These are phyloP conservation scores for Aspergillus sp. DNA, from an alignment of 2,329 filamentous ascomycete genomes.

Conservation along the genomic window DNA sequence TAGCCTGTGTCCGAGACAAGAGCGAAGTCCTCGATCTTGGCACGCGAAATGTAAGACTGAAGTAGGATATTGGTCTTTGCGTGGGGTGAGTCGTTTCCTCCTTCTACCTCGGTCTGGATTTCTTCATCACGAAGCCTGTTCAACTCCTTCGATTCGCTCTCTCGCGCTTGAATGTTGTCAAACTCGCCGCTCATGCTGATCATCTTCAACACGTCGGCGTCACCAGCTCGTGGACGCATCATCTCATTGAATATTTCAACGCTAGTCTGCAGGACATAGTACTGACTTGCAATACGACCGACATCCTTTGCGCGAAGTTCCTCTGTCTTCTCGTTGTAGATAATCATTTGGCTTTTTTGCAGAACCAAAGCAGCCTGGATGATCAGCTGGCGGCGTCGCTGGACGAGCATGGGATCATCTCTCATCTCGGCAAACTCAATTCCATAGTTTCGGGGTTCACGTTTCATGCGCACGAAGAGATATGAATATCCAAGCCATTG, in stretches of 20 bases:
- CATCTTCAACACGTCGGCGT: slow-evolving; percentile 93
- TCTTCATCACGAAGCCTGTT: slow-evolving; percentile 67
- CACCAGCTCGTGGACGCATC: slow-evolving; percentile 82
- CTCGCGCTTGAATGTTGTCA: slow-evolving; percentile 90
- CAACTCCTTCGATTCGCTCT: slow-evolving; percentile 88
- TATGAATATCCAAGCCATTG: slow-evolving; percentile 99
- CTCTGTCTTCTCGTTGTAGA: slow-evolving; percentile 93
- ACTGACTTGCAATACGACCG: slow-evolving; percentile 94
- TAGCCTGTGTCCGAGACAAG: slow-evolving; percentile 90
- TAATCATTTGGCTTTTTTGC: slow-evolving; percentile 96
- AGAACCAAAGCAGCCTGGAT: slow-evolving; percentile 84
- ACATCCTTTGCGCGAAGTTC: slow-evolving; percentile 93
- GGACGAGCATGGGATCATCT: slow-evolving; percentile 84
- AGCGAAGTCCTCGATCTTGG: slow-evolving; percentile 88
- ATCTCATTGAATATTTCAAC: slow-evolving; percentile 94
- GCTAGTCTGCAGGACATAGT: slow-evolving; percentile 89
- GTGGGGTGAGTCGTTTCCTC: slow-evolving; percentile 66
- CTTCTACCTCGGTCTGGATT: slow-evolving; percentile 75
- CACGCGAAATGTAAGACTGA: slow-evolving; percentile 89
- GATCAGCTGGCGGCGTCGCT: slow-evolving; percentile 78
- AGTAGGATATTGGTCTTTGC: slow-evolving; percentile 94
- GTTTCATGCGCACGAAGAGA: slow-evolving; percentile 92
- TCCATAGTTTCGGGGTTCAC: slow-evolving; percentile 86
- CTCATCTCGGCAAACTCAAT: slow-evolving; percentile 91
- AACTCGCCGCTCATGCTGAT: slow-evolving; percentile 98